Evolutionary conservation across 2,329 filamentous ascomycete species (phyloP).

Genomic region (Leptodontidium sp.): DNA sequence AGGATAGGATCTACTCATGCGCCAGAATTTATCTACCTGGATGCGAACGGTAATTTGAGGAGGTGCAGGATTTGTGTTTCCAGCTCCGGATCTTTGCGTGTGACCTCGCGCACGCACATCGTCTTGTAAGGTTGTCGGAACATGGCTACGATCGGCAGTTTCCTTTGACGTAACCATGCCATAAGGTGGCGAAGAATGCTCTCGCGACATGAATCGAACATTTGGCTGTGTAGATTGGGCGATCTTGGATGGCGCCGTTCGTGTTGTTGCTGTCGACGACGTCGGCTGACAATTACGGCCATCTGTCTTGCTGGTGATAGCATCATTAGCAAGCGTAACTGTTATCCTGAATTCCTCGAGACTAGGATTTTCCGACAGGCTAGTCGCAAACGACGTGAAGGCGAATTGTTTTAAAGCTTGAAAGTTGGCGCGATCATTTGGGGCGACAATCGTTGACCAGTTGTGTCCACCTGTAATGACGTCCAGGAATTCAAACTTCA

Average conservation of each 20-base stretch:
- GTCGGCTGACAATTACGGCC: not conserved
- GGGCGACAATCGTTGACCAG: not conserved
- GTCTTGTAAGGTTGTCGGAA: not conserved
- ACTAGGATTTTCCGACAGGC: not conserved
- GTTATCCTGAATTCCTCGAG: conserved; percentile 10
- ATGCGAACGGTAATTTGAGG: not conserved
- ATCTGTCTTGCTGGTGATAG: not conserved
- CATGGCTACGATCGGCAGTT: not conserved
- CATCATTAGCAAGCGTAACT: no score
- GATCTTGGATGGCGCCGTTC: not conserved
- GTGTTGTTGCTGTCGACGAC: not conserved
- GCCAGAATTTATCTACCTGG: not conserved
- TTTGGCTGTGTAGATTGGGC: not conserved
- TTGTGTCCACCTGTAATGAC: not conserved
- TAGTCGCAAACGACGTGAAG: not conserved
- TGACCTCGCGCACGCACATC: not conserved
- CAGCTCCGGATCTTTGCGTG: not conserved
- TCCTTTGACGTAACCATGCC: not conserved
- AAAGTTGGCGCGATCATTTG: conserved; percentile 4
- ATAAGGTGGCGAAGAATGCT: not conserved
- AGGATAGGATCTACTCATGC: not conserved
- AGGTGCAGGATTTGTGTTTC: not conserved
- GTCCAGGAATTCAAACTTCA: conserved; percentile 5
- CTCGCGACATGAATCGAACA: not conserved
- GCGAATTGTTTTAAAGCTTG: not conserved